Conservation (phyloP, 768 basidiomycete species). For the Phlebiopsis gigantea region DNA sequence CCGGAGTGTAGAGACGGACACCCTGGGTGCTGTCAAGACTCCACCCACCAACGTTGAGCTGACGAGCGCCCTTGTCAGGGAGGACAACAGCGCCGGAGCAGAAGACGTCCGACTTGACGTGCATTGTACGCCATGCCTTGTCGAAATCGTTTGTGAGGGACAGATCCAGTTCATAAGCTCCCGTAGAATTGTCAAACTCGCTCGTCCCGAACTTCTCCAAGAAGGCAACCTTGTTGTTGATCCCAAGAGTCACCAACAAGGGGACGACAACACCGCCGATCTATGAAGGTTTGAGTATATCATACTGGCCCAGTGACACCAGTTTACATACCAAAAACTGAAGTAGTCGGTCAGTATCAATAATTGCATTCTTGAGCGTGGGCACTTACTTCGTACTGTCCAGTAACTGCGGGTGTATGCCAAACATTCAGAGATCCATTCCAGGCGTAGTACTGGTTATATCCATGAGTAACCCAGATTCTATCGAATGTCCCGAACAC, state of each 20-base stretch:
- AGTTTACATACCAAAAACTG: not conserved
- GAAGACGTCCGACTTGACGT: slow-evolving; percentile 74
- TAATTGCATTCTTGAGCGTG: not conserved
- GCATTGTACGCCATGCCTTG: slow-evolving; percentile 70
- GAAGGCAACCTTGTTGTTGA: slow-evolving; percentile 80
- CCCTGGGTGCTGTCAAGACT: slow-evolving; percentile 68
- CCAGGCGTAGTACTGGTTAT: slow-evolving; percentile 26
- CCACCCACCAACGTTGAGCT: slow-evolving; percentile 68
- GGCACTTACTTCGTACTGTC: slow-evolving; percentile 58
- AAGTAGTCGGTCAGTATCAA: not conserved
- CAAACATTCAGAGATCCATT: slow-evolving; percentile 44
- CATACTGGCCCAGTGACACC: not conserved
- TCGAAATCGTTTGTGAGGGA: slow-evolving; percentile 40
- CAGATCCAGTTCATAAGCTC: slow-evolving; percentile 73
- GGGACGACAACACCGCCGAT: slow-evolving; percentile 63
- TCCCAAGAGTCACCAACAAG: slow-evolving; percentile 67
- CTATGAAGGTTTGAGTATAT: slow-evolving; percentile 15
- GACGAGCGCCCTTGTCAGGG: slow-evolving; percentile 66
- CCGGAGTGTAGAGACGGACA: slow-evolving; percentile 66
- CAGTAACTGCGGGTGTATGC: slow-evolving; percentile 60
- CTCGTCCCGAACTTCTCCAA: slow-evolving; percentile 70
- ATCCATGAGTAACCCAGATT: not conserved
- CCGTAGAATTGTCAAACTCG: slow-evolving; percentile 60
- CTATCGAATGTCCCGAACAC: too few species aligned
- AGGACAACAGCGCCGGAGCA: slow-evolving; percentile 70